Percentiles rank a stretch among this genome's conserved stretches.
phyloP scores from a whole-genome alignment of 2,329 filamentous ascomycete genomes.

The Aureobasidium uvarum region DNA sequence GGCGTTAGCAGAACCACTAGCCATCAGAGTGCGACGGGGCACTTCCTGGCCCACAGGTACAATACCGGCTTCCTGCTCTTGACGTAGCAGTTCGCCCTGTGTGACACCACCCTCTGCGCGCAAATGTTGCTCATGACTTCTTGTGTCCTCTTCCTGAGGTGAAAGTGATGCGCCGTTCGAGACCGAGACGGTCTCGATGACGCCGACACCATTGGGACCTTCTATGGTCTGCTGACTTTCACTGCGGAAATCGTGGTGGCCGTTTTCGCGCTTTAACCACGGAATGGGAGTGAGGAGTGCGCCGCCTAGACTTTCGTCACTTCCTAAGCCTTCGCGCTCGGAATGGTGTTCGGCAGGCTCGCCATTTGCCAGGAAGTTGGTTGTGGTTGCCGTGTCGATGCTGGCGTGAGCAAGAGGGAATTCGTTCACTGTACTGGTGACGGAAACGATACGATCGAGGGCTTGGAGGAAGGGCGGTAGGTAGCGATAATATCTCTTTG shows the following conservation, averaged over 20 bases:
- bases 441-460: conserved; percentile 83
- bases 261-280: conserved; percentile 60
- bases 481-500: conserved; percentile 74
- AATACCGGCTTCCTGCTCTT: conserved; percentile 79
- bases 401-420: conserved; percentile 73
- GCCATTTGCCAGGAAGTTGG: conserved; percentile 49
- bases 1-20: conserved; percentile 31
- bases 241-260: conserved; percentile 59
- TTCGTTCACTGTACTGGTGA: conserved; percentile 74
- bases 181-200: conserved; percentile 77
- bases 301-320: conserved; percentile 85
- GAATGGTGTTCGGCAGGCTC: conserved; percentile 61
- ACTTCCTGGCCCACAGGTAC: conserved; percentile 63
- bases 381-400: conserved; percentile 41
- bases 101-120: conserved; percentile 60
- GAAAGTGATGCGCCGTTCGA: conserved; percentile 60
- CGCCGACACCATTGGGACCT: conserved; percentile 73
- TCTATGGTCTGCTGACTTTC: conserved; percentile 79
- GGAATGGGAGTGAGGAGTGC: conserved; percentile 91
- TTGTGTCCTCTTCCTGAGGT: conserved; percentile 25
- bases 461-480: conserved; percentile 85
- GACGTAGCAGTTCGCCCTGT: conserved; percentile 79
- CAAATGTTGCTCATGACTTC: conserved; percentile 34
- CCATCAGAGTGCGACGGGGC: conserved; percentile 35
- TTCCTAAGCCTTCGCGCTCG: conserved; percentile 60